phyloP scores from a whole-genome alignment of 257 asterid genomes.

The Perilla frutescens region DNA sequence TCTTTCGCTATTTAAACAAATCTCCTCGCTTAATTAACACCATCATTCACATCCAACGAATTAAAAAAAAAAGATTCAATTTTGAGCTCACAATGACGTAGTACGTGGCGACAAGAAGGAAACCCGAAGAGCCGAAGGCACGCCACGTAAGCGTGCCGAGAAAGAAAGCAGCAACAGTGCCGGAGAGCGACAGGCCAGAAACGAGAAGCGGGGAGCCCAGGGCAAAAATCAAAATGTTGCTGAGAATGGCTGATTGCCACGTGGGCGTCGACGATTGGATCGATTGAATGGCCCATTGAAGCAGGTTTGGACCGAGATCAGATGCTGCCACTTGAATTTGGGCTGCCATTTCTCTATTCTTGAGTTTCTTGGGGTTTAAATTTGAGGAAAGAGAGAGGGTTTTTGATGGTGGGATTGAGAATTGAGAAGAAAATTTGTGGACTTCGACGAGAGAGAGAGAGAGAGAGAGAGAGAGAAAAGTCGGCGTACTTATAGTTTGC shows the following conservation, averaged over 20 bases:
- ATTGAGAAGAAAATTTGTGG: constrained; percentile 31
- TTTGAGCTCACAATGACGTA: constrained; percentile 72
- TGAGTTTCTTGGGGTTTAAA: constrained; percentile 35
- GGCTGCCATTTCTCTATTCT: constrained; percentile 34
- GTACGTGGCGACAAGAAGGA: constrained; percentile 80
- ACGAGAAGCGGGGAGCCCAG: constrained; percentile 77
- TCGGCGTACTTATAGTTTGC: constrained; percentile 41
- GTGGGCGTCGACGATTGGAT: constrained; percentile 78
- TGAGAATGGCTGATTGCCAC: constrained; percentile 76
- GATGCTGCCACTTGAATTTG: constrained; percentile 47
- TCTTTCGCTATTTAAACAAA: neutral
- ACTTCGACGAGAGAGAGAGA: constrained; percentile 27
- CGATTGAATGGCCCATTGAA: constrained; percentile 56
- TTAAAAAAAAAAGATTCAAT: neutral
- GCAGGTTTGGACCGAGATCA: constrained; percentile 59
- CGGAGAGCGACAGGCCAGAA: constrained; percentile 75
- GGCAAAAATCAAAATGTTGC: constrained; percentile 62
- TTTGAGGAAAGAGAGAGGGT: constrained; percentile 31
- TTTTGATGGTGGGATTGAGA: constrained; percentile 40
- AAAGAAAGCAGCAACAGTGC: constrained; percentile 85
- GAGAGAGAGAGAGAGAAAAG: constrained; percentile 29
- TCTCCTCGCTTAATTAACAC: neutral
- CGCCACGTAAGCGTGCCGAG: constrained; percentile 96
- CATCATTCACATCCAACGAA: neutral
- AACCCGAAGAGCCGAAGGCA: constrained; percentile 82